phyloP scores from a whole-genome alignment of 257 asterid species.

The Coffea canephora region DNA sequence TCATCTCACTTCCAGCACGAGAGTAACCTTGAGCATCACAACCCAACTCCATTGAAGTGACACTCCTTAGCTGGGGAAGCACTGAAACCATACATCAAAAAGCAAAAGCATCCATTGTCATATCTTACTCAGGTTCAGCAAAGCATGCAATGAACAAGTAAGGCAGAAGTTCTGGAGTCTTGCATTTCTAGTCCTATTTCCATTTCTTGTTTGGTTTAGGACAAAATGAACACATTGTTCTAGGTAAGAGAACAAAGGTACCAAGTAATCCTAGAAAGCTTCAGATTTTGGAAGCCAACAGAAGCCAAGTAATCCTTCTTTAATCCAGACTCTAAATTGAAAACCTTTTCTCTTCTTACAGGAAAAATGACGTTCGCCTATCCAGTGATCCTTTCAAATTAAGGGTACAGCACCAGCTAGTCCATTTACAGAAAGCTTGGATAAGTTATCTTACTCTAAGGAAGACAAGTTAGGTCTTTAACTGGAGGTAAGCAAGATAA shows the following conservation, averaged over 20 bases:
- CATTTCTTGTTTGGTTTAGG: not conserved
- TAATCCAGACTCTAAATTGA: not conserved
- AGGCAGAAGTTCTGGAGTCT: not conserved
- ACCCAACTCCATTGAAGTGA: conserved; percentile 79
- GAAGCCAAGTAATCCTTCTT: not conserved
- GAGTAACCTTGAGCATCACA: conserved; percentile 85
- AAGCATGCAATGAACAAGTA: not conserved
- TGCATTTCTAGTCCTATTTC: not conserved
- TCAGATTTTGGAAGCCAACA: not conserved
- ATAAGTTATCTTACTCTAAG: not conserved
- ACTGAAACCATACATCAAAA: conserved; percentile 48
- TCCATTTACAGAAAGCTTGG: not conserved
- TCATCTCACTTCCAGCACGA: conserved; percentile 76
- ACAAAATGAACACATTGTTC: not conserved
- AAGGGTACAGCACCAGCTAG: not conserved
- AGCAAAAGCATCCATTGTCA: conserved; percentile 13
- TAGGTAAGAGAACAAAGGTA: not conserved
- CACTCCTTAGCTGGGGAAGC: conserved; percentile 91
- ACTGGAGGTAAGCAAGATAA: not conserved
- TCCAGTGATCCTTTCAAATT: not conserved
- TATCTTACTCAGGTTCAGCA: not conserved
- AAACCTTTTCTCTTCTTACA: not conserved
- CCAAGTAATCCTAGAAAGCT: not conserved
- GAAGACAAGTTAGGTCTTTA: not conserved
- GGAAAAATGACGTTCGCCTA: not conserved